phyloP scores from a whole-genome alignment of 768 basidiomycete genomes.

The Mycena chlorophos region DNA sequence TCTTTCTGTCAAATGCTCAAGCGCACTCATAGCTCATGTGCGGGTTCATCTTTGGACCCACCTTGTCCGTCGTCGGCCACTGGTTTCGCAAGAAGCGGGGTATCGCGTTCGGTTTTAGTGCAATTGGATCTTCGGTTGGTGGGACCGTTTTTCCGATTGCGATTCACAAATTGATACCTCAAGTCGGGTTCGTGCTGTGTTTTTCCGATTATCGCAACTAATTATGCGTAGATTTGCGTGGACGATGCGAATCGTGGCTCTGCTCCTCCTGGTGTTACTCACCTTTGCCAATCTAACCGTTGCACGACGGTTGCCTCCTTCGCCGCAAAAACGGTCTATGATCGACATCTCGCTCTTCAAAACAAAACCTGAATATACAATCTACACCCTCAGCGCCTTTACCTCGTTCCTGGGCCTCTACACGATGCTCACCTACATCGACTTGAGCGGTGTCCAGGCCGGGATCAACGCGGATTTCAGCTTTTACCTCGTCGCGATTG shows the following conservation, averaged over 20 bases:
- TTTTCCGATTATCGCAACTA: neutral
- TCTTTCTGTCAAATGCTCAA: neutral
- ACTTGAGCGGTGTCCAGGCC: slow-evolving; percentile 5
- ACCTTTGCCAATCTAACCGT: slow-evolving; percentile 42
- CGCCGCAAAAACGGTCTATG: slow-evolving; percentile 31
- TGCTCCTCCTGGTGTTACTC: slow-evolving; percentile 42
- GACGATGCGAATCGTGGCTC: slow-evolving; percentile 53
- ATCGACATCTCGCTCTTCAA: slow-evolving; percentile 41
- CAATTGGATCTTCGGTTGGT: slow-evolving; percentile 46
- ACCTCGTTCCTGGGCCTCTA: slow-evolving; percentile 50
- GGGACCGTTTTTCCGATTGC: slow-evolving; percentile 50
- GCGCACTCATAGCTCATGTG: slow-evolving; percentile 14
- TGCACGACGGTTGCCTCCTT: neutral
- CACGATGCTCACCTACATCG: slow-evolving; percentile 34
- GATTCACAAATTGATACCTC: slow-evolving; percentile 39
- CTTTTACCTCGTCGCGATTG: slow-evolving; percentile 46
- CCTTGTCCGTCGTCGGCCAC: slow-evolving; percentile 42
- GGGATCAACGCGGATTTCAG: slow-evolving; percentile 28
- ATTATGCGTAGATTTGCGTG: slow-evolving; percentile 46
- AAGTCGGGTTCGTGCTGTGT: slow-evolving; percentile 39
- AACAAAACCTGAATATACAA: slow-evolving; percentile 37
- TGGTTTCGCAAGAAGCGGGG: slow-evolving; percentile 49
- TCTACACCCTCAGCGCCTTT: slow-evolving; percentile 41
- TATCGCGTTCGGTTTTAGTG: slow-evolving; percentile 47
- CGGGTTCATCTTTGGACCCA: slow-evolving; percentile 46